These are phyloP conservation scores for Colletotrichum costaricense DNA, from an alignment of 2,329 filamentous ascomycete species.

Conservation along the genomic window DNA sequence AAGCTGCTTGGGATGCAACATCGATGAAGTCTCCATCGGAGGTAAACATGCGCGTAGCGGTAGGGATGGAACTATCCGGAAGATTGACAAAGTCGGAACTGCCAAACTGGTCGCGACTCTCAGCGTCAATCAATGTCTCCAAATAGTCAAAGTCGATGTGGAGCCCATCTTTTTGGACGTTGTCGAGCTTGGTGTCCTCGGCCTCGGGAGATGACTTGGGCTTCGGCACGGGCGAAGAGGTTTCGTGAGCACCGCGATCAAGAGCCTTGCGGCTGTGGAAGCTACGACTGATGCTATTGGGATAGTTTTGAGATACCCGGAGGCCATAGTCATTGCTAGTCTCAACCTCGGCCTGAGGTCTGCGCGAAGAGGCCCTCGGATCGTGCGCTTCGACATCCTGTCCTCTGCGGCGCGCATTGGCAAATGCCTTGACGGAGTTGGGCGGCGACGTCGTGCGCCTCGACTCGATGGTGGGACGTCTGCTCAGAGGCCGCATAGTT, in stretches of 20 bases:
- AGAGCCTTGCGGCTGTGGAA: constrained; percentile 63
- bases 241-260: constrained; percentile 44
- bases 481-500: constrained; percentile 38
- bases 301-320: constrained; percentile 66
- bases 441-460: constrained; percentile 61
- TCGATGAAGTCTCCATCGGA: constrained; percentile 67
- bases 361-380: constrained; percentile 44
- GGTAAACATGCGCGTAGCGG: constrained; percentile 55
- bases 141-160: constrained; percentile 93
- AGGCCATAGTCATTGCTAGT: constrained; percentile 55
- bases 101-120: constrained; percentile 39
- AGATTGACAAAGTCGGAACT: constrained; percentile 54
- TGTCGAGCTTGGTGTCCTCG: constrained; percentile 77
- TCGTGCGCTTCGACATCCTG: constrained; percentile 72
- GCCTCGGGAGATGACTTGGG: constrained; percentile 73
- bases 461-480: constrained; percentile 68
- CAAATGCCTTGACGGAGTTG: constrained; percentile 98
- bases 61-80: constrained; percentile 61
- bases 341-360: constrained; percentile 48
- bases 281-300: constrained; percentile 72
- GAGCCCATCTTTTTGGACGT: constrained; percentile 71
- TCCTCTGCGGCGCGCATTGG: constrained; percentile 85
- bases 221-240: constrained; percentile 61
- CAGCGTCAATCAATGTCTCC: constrained; percentile 84
- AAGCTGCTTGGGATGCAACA: constrained; percentile 53